Base-by-base conservation (phyloP, 805 yeast species). In the Wickerhamomyces alni region DNA sequence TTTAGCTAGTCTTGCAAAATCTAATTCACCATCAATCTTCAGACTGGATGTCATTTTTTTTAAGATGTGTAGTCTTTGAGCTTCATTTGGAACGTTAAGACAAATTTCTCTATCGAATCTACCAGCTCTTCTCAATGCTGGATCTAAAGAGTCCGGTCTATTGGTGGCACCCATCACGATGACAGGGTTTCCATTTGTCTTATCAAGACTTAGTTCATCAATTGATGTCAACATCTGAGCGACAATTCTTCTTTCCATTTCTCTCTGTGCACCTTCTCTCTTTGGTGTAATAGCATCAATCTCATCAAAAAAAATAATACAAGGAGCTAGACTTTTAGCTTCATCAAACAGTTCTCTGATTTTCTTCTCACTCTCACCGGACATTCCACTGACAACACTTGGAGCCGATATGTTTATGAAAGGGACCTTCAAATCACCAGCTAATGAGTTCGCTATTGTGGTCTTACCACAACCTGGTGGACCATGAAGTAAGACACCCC, bases 401-500 rank as follows among this genome's bases (percentile, higher is more conserved):
- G 99, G 99, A 0, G 99, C 98, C 21, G 95, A 84, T 1, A 93
- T 72, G 33, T 84, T 82, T 15, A 93, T 77, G 56, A 93, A 93
- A 0, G 98, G 96, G 0, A 93, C 96, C 50, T 87, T 84, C 25
- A 93, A 70, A 55, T 91, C 96, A 22, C 96, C 96, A 1, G 99
- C 99, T 17, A 93, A 66, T 0, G 98, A 96, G 60, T 88, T 88
- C 3, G 99, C 99, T 39, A 93, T 80, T 32, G 96, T 82, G 0
- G 99, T 93, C 55, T 93, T 93, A 59, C 99, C 99, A 68, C 99
- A 93, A 13, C 99, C 99, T 2, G 98, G 99, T 0, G 99, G 99
- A 0, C 99, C 99, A 60, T 89, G 95, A n/a, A 93, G 63, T 24
- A 93, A 60, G 1, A 93, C 85, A 32, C 98, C 98, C 19, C 96